A percentile compares a stretch with the other conserved stretches of the same genome.
These are phyloP conservation scores for Hemisphaericaspora xylofermentans DNA, from an alignment of 1,139 yeast species.

Conservation along the genomic window DNA sequence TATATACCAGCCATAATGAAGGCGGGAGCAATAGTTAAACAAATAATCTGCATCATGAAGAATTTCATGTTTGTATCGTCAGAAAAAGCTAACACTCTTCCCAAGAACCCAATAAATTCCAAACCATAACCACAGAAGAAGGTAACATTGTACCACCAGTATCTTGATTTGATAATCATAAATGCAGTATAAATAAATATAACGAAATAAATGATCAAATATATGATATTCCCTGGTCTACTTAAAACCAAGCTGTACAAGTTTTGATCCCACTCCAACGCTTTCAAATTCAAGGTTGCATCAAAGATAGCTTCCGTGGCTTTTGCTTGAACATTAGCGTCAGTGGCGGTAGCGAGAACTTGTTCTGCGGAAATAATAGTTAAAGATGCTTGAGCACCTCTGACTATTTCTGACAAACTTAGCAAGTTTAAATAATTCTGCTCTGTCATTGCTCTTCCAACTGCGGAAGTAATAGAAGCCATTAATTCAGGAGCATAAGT, in stretches of 20 bases:
- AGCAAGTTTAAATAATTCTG: slow-evolving; percentile 13
- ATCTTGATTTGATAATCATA: slow-evolving; percentile 24
- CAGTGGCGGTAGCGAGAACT: slow-evolving; percentile 43
- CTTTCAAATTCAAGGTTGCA: slow-evolving; percentile 33
- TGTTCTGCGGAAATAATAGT: slow-evolving; percentile 33
- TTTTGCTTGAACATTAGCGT: slow-evolving; percentile 20
- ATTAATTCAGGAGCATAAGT: slow-evolving; percentile 21
- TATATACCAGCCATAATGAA: slow-evolving; percentile 89
- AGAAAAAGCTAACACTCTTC: slow-evolving; percentile 50
- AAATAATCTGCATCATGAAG: slow-evolving; percentile 65
- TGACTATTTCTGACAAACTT: slow-evolving; percentile 23
- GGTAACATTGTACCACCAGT: slow-evolving; percentile 31
- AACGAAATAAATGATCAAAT: slow-evolving; percentile 26
- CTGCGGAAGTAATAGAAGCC: slow-evolving; percentile 19
- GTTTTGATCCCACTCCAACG: slow-evolving; percentile 27
- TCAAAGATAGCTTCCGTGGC: slow-evolving; percentile 34
- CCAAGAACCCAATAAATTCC: slow-evolving; percentile 64
- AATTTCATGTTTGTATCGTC: slow-evolving; percentile 37
- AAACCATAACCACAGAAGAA: slow-evolving; percentile 30
- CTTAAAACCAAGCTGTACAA: slow-evolving; percentile 23
- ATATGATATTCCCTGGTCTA: slow-evolving; percentile 32
- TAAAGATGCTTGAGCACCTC: slow-evolving; percentile 39
- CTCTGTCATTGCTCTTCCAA: slow-evolving; percentile 13
- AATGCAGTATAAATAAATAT: slow-evolving; percentile 21
- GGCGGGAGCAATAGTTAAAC: slow-evolving; percentile 82